These are phyloP conservation scores for Fusarium armeniacum DNA, from an alignment of 2,329 filamentous ascomycete genomes.

Conservation along the genomic window DNA sequence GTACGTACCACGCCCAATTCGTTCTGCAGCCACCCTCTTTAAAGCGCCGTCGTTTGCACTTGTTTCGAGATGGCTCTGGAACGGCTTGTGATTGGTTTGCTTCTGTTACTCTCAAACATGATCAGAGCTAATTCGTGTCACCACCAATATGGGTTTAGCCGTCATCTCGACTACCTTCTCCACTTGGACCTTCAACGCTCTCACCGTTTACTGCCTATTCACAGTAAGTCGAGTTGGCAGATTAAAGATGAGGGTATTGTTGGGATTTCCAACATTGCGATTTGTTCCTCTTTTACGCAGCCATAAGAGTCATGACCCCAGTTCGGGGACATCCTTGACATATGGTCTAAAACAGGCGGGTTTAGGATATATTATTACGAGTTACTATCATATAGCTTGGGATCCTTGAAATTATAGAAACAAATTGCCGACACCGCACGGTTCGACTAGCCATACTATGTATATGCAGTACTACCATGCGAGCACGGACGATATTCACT, in stretches of 20 bases:
- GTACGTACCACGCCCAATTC: constrained; percentile 28
- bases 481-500: constrained; percentile 13
- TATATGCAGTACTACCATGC: constrained; percentile 14
- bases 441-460: constrained; percentile 9
- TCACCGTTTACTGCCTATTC: constrained; percentile 11
- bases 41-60: constrained; percentile 45
- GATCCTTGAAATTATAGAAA: constrained; percentile 20
- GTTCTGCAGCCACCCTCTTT: constrained; percentile 39
- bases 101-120: constrained; percentile 35
- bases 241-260: constrained; percentile 1
- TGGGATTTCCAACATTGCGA: not conserved
- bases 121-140: constrained; percentile 35
- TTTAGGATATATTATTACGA: constrained; percentile 21
- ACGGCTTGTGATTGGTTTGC: constrained; percentile 30
- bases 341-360: constrained; percentile 7
- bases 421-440: constrained; percentile 31
- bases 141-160: constrained; percentile 33
- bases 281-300: not conserved
- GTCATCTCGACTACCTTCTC: constrained; percentile 17
- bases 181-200: not conserved
- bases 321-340: not conserved
- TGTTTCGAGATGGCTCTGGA: constrained; percentile 39
- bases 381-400: not conserved
- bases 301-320: constrained; percentile 4
- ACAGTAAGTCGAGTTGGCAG: not conserved